A percentile compares a stretch with the other conserved stretches of the same genome.
phyloP scores from a whole-genome alignment of 139 green algal genomes.

The Picochlorum sp. region DNA sequence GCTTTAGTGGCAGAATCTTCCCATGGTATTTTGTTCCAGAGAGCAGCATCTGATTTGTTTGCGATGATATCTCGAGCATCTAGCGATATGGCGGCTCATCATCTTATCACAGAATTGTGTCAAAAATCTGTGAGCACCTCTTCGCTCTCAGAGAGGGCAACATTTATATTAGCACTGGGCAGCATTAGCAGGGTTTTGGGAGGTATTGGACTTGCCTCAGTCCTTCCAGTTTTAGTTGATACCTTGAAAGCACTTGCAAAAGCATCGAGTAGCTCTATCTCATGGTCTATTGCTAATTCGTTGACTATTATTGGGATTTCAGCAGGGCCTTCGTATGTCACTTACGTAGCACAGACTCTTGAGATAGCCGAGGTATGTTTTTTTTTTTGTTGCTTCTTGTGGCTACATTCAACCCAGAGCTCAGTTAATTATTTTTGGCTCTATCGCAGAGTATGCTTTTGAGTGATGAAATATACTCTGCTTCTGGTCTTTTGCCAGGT shows the following conservation, averaged over 20 bases:
- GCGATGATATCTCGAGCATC: constrained; percentile 39
- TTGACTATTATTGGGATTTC: constrained; percentile 60
- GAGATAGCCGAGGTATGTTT: constrained; percentile 36
- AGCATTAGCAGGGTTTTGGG: constrained; percentile 50
- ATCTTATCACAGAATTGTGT: constrained; percentile 8
- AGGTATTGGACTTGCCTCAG: constrained; percentile 43
- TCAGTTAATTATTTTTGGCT: too few relatives aligned
- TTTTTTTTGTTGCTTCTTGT: neutral
- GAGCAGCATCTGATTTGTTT: constrained; percentile 48
- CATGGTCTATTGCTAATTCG: constrained; percentile 50
- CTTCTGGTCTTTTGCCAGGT: constrained; percentile 41
- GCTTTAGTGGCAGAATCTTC: constrained; percentile 32
- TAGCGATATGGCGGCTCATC: constrained; percentile 20
- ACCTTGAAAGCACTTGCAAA: constrained; percentile 46
- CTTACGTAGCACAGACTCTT: constrained; percentile 37
- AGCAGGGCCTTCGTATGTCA: constrained; percentile 61
- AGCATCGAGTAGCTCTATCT: constrained; percentile 17
- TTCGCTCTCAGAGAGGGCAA: constrained; percentile 28
- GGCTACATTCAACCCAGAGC: neutral
- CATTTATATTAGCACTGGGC: constrained; percentile 61
- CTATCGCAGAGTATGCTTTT: constrained; percentile 25
- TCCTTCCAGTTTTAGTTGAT: constrained; percentile 23
- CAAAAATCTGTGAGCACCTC: constrained; percentile 18
- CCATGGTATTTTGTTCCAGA: constrained; percentile 23
- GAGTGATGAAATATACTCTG: constrained; percentile 23